Percentiles rank a stretch among this genome's conserved stretches.
Conservation (phyloP, 139 green algal species). For the Chlamydomonas asymmetrica region DNA sequence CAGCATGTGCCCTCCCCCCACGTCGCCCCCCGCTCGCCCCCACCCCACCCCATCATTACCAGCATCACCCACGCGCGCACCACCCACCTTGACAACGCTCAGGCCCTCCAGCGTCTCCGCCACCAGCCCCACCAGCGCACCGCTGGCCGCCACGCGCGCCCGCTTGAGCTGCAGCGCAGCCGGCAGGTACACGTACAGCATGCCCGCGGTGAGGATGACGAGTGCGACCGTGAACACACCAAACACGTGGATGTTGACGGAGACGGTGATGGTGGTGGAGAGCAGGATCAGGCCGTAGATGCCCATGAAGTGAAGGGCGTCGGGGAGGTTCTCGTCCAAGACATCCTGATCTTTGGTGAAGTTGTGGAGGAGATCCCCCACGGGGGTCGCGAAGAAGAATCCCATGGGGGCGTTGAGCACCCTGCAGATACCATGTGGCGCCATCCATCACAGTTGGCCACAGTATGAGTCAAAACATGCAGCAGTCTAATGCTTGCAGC, state of each 20-base stretch:
- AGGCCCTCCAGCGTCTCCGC: slow-evolving; percentile 65
- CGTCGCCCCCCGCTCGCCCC: no score
- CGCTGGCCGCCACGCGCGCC: slow-evolving; percentile 40
- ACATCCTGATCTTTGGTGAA: slow-evolving; percentile 71
- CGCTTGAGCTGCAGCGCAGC: slow-evolving; percentile 64
- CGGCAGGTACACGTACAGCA: slow-evolving; percentile 61
- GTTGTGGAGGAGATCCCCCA: slow-evolving; percentile 63
- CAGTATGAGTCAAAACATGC: no score
- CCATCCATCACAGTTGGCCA: no score
- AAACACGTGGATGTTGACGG: slow-evolving; percentile 60
- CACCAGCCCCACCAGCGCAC: slow-evolving; percentile 57
- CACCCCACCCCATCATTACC: no score
- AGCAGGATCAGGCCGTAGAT: slow-evolving; percentile 68
- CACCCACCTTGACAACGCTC: slow-evolving; percentile 51
- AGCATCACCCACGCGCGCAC: no score
- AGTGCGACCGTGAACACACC: slow-evolving; percentile 50
- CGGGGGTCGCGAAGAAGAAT: slow-evolving; percentile 67
- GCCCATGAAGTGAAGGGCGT: slow-evolving; percentile 56
- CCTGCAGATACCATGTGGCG: no score
- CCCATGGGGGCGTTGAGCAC: slow-evolving; percentile 58
- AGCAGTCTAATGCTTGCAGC: no score
- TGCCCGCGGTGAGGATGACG: slow-evolving; percentile 49
- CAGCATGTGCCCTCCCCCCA: no score
- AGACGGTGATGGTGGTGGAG: slow-evolving; percentile 64
- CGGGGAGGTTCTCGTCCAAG: slow-evolving; percentile 61